Evolutionary conservation across 495 filamentous ascomycete genomes (phyloP), one percentile per base, ranked within the genome.

Genomic region (Xylaria acuta): DNA sequence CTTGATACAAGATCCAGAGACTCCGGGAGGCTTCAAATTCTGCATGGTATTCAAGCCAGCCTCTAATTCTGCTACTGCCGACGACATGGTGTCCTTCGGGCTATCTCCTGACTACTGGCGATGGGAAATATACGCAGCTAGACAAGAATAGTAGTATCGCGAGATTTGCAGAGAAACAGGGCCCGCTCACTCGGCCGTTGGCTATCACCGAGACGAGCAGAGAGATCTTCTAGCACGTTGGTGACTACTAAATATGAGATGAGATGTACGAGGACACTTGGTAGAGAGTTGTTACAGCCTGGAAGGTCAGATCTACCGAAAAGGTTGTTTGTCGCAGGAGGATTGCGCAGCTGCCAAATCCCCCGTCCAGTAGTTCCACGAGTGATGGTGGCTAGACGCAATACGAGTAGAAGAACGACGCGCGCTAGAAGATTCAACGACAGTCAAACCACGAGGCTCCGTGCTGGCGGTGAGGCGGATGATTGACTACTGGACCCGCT

Each of bases 31-130:
- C 82, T 97, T 98, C 77, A 97, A 86, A 66, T 86, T 85, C 77
- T 93, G 91, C 93, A 99, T 94, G 71, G 92, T 94, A 84, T 97
- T 94, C 78, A 99, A 88, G 83, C 90, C 90, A 71, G 88, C 88
- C 83, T 97, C 96, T 85, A 99, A 85, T 79, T 98, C 95, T 85
- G 90, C 91, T 91, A 97, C 91, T 78, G 88, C 91, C 71, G 93
- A 90, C 69, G 92, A 90, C 92, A 95, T 94, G 85, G 64, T 78
- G 82, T 73, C 71, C 74, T 70, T 72, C 74, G 32, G 58, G 69
- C 63, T 72, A 67, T 72, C 72, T 76, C 71, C 74, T 74, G 66
- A 67, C 73, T 74, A 75, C 68, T 73, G 65, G 73, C 70, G 70
- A 67, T 45, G 70, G 62, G 53, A 32, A 59, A 49, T 59, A 67